Evolutionary conservation across 305 asterid species (phyloP).

Genomic region (Withania somnifera): DNA sequence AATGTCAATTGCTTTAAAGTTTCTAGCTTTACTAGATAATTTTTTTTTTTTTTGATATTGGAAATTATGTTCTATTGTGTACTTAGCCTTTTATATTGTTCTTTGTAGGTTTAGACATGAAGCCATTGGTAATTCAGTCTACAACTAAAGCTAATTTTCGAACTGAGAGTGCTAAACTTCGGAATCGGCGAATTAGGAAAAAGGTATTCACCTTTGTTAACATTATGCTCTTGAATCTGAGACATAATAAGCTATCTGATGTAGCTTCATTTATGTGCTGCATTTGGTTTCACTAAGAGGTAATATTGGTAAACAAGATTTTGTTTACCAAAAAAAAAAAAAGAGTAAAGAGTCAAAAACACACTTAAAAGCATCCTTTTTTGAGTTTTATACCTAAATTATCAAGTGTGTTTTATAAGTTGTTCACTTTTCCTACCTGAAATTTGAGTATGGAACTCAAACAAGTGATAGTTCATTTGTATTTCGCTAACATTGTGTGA

Average conservation of each 20-base stretch:
- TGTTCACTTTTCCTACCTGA: too few species aligned
- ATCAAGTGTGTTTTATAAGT: too few species aligned
- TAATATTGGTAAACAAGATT: not conserved
- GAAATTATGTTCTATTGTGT: not conserved
- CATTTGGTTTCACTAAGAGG: not conserved
- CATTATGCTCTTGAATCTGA: not conserved
- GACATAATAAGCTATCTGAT: not conserved
- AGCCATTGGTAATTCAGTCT: slow-evolving; percentile 50
- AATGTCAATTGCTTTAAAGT: not conserved
- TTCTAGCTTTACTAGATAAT: not conserved
- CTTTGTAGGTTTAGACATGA: slow-evolving; percentile 21
- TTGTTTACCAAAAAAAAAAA: too few species aligned
- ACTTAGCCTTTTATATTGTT: not conserved
- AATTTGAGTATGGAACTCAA: too few species aligned
- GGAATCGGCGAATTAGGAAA: slow-evolving; percentile 47
- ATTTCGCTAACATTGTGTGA: too few species aligned
- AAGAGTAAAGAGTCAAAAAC: too few species aligned
- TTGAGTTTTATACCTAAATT: too few species aligned
- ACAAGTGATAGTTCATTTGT: too few species aligned
- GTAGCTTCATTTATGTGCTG: not conserved
- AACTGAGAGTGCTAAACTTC: slow-evolving; percentile 56
- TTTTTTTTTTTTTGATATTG: not conserved
- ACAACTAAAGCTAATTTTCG: slow-evolving; percentile 29
- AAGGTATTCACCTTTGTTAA: slow-evolving; percentile 32
- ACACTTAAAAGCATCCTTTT: too few species aligned